Percentiles rank a stretch among this genome's conserved stretches.
Evolutionary conservation across 2,329 filamentous ascomycete species (phyloP).

Genomic region (Aureobasidium lini): DNA sequence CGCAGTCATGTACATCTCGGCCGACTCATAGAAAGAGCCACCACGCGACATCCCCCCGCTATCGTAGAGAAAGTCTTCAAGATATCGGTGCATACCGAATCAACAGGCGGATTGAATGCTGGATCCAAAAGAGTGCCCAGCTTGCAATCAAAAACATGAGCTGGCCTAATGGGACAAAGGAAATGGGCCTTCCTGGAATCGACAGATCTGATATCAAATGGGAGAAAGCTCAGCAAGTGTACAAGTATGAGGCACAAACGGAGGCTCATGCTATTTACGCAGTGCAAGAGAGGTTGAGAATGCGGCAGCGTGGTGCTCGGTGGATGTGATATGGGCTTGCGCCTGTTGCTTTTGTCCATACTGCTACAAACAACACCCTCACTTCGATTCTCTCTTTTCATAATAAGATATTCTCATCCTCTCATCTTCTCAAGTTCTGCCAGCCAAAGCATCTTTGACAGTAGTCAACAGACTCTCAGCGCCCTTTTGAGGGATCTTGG

Average conservation of each 20-base stretch:
- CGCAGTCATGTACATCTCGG: constrained; percentile 63
- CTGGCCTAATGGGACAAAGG: too few relatives aligned
- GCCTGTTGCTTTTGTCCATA: not conserved
- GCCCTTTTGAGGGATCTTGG: constrained; percentile 28
- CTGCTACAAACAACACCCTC: not conserved
- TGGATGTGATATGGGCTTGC: too few relatives aligned
- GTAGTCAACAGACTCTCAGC: not conserved
- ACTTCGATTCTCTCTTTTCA: not conserved
- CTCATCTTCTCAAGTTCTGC: not conserved
- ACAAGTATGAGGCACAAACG: too few relatives aligned
- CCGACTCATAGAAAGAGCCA: constrained; percentile 41
- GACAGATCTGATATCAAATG: too few relatives aligned
- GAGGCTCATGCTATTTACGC: too few relatives aligned
- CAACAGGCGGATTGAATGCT: too few relatives aligned
- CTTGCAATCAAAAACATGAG: not conserved
- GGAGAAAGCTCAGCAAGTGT: too few relatives aligned
- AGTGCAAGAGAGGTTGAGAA: too few relatives aligned
- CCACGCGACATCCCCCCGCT: not conserved
- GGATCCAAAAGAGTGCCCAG: not conserved
- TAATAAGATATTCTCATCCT: not conserved
- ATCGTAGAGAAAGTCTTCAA: not conserved
- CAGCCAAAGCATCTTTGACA: constrained; percentile 8
- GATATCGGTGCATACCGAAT: too few relatives aligned
- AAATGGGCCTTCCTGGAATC: too few relatives aligned
- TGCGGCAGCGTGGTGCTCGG: too few relatives aligned